A percentile compares a stretch with the other conserved stretches of the same genome.
These are phyloP conservation scores for Lachnellula occidentalis DNA, from an alignment of 2,329 filamentous ascomycete genomes.

Conservation along the genomic window DNA sequence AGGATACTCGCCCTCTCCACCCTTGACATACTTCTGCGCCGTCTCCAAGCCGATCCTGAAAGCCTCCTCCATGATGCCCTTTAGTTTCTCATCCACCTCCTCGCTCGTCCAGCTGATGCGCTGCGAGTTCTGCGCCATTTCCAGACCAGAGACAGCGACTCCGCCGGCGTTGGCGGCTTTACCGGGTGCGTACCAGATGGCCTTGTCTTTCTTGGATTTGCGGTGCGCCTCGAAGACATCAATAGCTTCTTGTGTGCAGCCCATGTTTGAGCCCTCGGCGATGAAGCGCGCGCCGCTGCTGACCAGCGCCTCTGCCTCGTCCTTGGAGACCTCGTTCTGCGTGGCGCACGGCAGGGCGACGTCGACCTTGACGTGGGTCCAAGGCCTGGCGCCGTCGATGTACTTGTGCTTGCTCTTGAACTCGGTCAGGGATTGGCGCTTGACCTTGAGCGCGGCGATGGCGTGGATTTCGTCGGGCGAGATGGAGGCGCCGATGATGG, in stretches of 20 bases:
- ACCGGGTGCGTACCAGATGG: slow-evolving; percentile 93
- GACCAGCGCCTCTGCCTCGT: slow-evolving; percentile 81
- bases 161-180: slow-evolving; percentile 98
- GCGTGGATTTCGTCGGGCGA: slow-evolving; percentile 70
- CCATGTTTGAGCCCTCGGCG: slow-evolving; percentile 98
- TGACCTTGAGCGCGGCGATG: slow-evolving; percentile 82
- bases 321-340: slow-evolving; percentile 93
- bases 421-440: slow-evolving; percentile 74
- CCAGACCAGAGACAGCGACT: slow-evolving; percentile 92
- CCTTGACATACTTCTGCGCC: slow-evolving; percentile 79
- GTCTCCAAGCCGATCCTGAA: slow-evolving; percentile 87
- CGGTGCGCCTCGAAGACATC: slow-evolving; percentile 82
- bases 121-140: slow-evolving; percentile 98
- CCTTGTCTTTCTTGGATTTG: slow-evolving; percentile 58
- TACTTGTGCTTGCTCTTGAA: slow-evolving; percentile 76
- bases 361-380: slow-evolving; percentile 86
- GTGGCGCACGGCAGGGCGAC: slow-evolving; percentile 89
- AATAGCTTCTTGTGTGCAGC: slow-evolving; percentile 92
- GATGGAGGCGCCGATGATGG: slow-evolving; percentile 73
- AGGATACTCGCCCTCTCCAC: slow-evolving; percentile 77
- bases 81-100: slow-evolving; percentile 87
- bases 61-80: slow-evolving; percentile 89
- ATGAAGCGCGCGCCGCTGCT: slow-evolving; percentile 74
- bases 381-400: slow-evolving; percentile 80
- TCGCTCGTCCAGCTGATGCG: slow-evolving; percentile 80